Percentiles rank a stretch among this genome's conserved stretches.
Evolutionary conservation across 306 rosid genomes (phyloP).

Genomic region (Canavalia ensiformis): DNA sequence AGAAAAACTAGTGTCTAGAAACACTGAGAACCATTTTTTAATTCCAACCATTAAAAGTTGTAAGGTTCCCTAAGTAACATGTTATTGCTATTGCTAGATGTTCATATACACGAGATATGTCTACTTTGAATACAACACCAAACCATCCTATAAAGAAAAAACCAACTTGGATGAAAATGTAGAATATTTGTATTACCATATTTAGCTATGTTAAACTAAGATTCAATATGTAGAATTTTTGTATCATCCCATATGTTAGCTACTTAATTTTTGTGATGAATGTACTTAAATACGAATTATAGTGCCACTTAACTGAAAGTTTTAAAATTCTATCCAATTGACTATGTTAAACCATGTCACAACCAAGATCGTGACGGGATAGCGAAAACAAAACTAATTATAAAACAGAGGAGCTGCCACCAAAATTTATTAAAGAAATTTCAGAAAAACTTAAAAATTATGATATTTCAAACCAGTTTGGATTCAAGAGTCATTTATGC

Average conservation of each 20-base stretch:
- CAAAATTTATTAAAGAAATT: too few species aligned
- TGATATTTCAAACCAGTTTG: too few species aligned
- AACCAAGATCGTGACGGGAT: too few species aligned
- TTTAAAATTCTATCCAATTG: background rate
- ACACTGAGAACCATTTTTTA: slow-evolving; percentile 73
- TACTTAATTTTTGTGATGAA: background rate
- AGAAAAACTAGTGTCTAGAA: slow-evolving; percentile 65
- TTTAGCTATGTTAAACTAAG: too few species aligned
- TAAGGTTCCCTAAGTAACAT: slow-evolving; percentile 77
- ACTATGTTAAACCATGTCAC: background rate
- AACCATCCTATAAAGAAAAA: slow-evolving; percentile 86
- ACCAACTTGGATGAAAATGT: slow-evolving; percentile 57
- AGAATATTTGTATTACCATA: background rate
- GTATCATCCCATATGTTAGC: background rate
- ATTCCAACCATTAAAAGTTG: slow-evolving; percentile 82
- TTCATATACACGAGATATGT: slow-evolving; percentile 65
- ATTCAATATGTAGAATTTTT: too few species aligned
- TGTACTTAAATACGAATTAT: background rate
- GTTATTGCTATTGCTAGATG: slow-evolving; percentile 75
- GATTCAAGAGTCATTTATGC: too few species aligned
- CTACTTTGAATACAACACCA: slow-evolving; percentile 72
- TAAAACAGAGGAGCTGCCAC: too few species aligned
- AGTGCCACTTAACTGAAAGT: background rate
- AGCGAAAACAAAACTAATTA: too few species aligned
- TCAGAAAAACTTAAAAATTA: too few species aligned